Evolutionary conservation across 768 basidiomycete species (phyloP).

Genomic region (Podaxis rugospora): DNA sequence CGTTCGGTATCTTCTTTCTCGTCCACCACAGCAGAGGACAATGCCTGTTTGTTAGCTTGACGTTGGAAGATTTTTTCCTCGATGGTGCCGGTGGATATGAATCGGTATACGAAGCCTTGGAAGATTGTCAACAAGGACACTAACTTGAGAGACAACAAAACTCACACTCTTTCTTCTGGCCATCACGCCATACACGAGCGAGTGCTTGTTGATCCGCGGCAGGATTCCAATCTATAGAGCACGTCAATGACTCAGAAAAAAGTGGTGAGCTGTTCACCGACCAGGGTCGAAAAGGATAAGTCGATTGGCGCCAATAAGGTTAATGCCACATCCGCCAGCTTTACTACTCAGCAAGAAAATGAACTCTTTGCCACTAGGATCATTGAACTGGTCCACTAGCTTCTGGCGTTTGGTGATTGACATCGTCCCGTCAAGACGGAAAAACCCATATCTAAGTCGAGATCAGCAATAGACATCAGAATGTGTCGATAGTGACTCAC

Average conservation of each 20-base stretch:
- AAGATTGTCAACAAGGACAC: not conserved
- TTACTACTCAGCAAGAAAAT: conserved; percentile 93
- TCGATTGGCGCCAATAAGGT: conserved; percentile 93
- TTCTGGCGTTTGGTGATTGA: conserved; percentile 89
- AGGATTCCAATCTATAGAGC: conserved; percentile 87
- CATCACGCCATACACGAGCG: conserved; percentile 98
- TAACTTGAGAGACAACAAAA: not conserved
- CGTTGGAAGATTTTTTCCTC: conserved; percentile 99
- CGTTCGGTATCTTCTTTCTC: conserved; percentile 94
- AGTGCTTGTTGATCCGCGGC: conserved; percentile 98
- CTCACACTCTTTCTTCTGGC: conserved; percentile 99
- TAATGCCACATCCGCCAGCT: conserved; percentile 95
- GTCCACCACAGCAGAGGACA: conserved; percentile 97
- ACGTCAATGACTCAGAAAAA: not conserved
- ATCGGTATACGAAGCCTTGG: conserved; percentile 94
- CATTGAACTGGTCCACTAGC: conserved; percentile 93
- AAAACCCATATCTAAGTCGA: conserved; percentile 71
- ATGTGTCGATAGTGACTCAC: conserved; percentile 37
- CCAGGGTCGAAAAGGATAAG: conserved; percentile 95
- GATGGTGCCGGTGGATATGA: conserved; percentile 95
- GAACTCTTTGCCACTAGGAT: conserved; percentile 90
- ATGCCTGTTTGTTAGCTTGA: conserved; percentile 92
- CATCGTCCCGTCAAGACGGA: conserved; percentile 95
- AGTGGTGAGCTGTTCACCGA: conserved; percentile 26
- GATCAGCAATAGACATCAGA: not conserved